Conservation (phyloP, 352 stramenopile genomes). For the Phytopythium delawarense region DNA sequence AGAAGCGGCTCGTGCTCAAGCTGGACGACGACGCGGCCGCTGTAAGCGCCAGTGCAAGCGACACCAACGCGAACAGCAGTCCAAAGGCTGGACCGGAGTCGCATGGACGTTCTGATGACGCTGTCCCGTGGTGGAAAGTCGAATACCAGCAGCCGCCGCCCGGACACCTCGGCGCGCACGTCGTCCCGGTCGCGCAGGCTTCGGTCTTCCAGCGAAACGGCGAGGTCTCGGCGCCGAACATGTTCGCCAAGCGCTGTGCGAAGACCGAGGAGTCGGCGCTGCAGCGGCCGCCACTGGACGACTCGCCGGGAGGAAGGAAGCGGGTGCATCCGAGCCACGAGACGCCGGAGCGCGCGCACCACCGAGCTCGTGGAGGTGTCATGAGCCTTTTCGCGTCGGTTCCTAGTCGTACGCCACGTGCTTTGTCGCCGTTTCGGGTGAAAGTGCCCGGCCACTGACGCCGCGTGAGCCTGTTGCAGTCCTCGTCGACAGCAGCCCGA, state of each 20-base stretch:
- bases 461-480: slow-evolving; percentile 11
- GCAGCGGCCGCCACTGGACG: not conserved
- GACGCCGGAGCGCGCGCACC: slow-evolving; percentile 40
- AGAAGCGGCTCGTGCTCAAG: slow-evolving; percentile 9
- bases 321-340: slow-evolving; percentile 17
- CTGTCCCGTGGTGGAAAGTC: slow-evolving; percentile 51
- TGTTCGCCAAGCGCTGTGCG: not conserved
- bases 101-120: not conserved
- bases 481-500: slow-evolving; percentile 50
- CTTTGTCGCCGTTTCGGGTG: not conserved
- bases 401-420: slow-evolving; percentile 22
- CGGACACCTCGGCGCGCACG: slow-evolving; percentile 43
- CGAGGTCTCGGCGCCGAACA: not conserved
- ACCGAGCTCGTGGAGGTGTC: slow-evolving; percentile 18
- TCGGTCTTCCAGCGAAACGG: not conserved
- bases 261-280: not conserved
- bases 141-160: slow-evolving; percentile 54
- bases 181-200: slow-evolving; percentile 25
- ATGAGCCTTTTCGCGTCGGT: slow-evolving; percentile 9
- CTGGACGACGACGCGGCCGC: not conserved
- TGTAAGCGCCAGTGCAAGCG: not conserved
- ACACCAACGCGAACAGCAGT: not conserved
- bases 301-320: slow-evolving; percentile 5
- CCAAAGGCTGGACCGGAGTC: not conserved
- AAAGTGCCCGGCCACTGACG: not conserved